phyloP scores from a whole-genome alignment of 208 protist species.

The Leishmania lainsoni region DNA sequence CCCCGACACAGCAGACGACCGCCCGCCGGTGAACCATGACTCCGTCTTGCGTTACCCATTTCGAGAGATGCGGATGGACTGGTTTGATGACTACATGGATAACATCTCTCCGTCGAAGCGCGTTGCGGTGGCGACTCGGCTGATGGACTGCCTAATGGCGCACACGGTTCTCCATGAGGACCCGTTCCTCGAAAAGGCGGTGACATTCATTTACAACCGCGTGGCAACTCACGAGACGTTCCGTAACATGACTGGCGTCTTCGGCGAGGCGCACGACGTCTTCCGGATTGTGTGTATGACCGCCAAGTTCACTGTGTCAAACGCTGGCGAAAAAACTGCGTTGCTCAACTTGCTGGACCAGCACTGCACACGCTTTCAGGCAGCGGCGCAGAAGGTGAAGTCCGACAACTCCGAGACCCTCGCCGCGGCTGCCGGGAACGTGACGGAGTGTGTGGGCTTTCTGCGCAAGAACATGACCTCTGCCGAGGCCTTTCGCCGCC shows the following conservation, averaged over 20 bases:
- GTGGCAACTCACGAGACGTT: conserved; percentile 32
- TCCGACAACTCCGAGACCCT: conserved; percentile 34
- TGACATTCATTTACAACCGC: conserved; percentile 46
- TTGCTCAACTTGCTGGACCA: conserved; percentile 58
- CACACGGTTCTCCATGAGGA: conserved; percentile 76
- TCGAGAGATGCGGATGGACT: conserved; percentile 59
- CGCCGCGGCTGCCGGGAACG: conserved; percentile 34
- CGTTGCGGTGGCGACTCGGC: conserved; percentile 40
- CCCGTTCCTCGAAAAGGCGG: conserved; percentile 74
- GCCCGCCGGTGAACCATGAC: conserved; percentile 42
- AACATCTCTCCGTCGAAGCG: conserved; percentile 44
- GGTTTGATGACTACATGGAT: conserved; percentile 69
- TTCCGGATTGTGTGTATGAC: conserved; percentile 70
- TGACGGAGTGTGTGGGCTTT: conserved; percentile 35
- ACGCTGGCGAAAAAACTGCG: conserved; percentile 33
- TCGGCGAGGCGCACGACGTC: conserved; percentile 52
- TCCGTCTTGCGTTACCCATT: conserved; percentile 74
- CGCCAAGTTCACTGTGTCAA: conserved; percentile 57
- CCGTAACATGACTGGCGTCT: conserved; percentile 42
- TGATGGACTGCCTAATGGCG: conserved; percentile 76
- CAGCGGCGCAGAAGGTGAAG: conserved; percentile 38
- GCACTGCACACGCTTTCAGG: conserved; percentile 48
- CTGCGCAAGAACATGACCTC: conserved; percentile 53
- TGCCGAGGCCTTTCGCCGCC: conserved; percentile 33
- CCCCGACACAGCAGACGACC: conserved; percentile 27